These are phyloP conservation scores for Aspergillus tubingensis DNA, from an alignment of 2,329 filamentous ascomycete species.

Conservation along the genomic window DNA sequence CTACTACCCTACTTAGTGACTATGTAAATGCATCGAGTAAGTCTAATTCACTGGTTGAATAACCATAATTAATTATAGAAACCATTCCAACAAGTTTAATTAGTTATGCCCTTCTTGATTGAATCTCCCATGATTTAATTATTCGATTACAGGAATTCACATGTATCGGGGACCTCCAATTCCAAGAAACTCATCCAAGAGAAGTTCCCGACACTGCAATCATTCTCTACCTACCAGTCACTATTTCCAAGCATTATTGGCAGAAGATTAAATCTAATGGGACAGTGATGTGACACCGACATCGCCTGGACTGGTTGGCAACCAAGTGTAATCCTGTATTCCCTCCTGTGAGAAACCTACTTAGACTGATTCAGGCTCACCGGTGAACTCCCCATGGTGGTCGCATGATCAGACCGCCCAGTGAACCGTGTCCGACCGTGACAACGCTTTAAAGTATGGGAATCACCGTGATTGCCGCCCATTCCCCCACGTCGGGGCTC, in stretches of 20 bases:
- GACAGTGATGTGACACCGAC: not conserved
- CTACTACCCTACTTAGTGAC: no score
- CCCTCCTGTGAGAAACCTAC: no score
- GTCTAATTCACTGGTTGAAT: no score
- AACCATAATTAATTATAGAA: no score
- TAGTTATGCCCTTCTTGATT: no score
- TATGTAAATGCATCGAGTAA: no score
- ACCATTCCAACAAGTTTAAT: no score
- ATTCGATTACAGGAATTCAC: not conserved
- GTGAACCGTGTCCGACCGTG: not conserved
- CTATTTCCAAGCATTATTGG: no score
- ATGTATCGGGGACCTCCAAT: not conserved
- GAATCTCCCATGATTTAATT: no score
- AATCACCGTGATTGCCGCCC: no score
- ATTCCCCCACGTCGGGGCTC: slow-evolving; percentile 1
- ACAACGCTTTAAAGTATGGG: not conserved
- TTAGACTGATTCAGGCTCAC: not conserved
- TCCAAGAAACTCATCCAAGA: not conserved
- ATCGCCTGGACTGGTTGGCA: not conserved
- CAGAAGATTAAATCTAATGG: not conserved
- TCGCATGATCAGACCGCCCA: not conserved
- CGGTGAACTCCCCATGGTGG: not conserved
- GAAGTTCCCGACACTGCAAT: not conserved
- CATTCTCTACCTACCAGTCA: no score
- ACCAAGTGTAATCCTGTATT: no score